These are phyloP conservation scores for Ordospora colligata DNA, from an alignment of 371 early-diverging fungal genomes.

Conservation along the genomic window DNA sequence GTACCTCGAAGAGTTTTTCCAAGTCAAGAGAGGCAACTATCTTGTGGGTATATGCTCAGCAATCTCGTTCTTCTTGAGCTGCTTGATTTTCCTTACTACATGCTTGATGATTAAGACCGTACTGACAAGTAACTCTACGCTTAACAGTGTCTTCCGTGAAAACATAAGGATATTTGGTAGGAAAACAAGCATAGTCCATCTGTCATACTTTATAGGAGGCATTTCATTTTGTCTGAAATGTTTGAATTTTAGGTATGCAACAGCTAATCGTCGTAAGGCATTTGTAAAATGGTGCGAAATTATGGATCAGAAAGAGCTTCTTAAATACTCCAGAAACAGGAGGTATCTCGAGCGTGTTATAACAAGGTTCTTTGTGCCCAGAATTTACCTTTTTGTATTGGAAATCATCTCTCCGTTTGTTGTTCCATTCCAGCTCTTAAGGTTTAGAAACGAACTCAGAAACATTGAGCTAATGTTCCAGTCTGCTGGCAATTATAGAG, in stretches of 20 bases:
- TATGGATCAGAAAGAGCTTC: not conserved
- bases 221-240: not conserved
- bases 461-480: not conserved
- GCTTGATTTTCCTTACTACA: not conserved
- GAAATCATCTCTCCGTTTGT: not conserved
- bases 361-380: not conserved
- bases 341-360: not conserved
- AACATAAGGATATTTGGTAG: not conserved
- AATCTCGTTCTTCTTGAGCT: slow-evolving; percentile 1
- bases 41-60: not conserved
- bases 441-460: not conserved
- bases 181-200: not conserved
- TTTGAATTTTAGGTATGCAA: not conserved
- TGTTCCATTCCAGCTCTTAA: slow-evolving; percentile 1
- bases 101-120: not conserved
- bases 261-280: not conserved
- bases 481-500: not conserved
- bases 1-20: not conserved
- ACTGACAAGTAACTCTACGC: not conserved
- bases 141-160: not conserved
- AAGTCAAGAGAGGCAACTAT: not conserved
- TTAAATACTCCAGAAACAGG: not conserved
- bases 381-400: not conserved
- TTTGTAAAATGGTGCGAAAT: not conserved
- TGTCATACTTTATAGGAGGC: slow-evolving; percentile 1